Percentiles rank a stretch among this genome's conserved stretches.
Evolutionary conservation across 495 filamentous ascomycete genomes (phyloP).

Genomic region (Aspergillus asperescens): DNA sequence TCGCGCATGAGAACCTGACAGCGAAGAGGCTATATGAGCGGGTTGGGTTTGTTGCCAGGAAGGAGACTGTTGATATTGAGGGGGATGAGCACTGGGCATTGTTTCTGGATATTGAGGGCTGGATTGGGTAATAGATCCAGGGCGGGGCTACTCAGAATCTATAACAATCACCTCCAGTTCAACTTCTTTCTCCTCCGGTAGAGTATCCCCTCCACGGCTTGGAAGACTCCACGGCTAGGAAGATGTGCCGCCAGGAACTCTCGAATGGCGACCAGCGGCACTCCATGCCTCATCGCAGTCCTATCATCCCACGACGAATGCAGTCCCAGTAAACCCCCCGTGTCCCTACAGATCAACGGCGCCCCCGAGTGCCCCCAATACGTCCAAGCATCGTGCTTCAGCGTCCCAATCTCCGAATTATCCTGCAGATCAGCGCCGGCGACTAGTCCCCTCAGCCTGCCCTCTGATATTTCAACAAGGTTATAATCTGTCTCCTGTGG

Average conservation of each 20-base stretch:
- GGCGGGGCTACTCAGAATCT: too few relatives aligned
- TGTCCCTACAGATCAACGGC: background rate
- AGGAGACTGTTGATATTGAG: background rate
- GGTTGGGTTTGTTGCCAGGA: background rate
- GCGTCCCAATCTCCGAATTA: slow-evolving; percentile 9
- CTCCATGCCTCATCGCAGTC: slow-evolving; percentile 9
- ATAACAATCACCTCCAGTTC: too few relatives aligned
- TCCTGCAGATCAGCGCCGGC: slow-evolving; percentile 5
- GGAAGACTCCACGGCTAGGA: too few relatives aligned
- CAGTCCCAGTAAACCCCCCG: background rate
- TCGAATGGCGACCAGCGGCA: slow-evolving; percentile 1
- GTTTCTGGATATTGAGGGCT: background rate
- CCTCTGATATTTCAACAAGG: slow-evolving; percentile 4
- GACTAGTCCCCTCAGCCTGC: background rate
- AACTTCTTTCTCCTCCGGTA: too few relatives aligned
- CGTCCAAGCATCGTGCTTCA: slow-evolving; percentile 13
- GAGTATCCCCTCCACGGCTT: too few relatives aligned
- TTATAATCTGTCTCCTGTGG: background rate
- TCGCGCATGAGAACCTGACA: background rate
- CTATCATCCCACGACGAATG: slow-evolving; percentile 12
- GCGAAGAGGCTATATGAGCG: background rate
- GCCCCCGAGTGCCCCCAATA: slow-evolving; percentile 11
- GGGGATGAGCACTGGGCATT: background rate
- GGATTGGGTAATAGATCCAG: too few relatives aligned
- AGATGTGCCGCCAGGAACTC: background rate